Evolutionary conservation across 2,329 filamentous ascomycete genomes (phyloP).

Genomic region (Fusarium xyrophilum): DNA sequence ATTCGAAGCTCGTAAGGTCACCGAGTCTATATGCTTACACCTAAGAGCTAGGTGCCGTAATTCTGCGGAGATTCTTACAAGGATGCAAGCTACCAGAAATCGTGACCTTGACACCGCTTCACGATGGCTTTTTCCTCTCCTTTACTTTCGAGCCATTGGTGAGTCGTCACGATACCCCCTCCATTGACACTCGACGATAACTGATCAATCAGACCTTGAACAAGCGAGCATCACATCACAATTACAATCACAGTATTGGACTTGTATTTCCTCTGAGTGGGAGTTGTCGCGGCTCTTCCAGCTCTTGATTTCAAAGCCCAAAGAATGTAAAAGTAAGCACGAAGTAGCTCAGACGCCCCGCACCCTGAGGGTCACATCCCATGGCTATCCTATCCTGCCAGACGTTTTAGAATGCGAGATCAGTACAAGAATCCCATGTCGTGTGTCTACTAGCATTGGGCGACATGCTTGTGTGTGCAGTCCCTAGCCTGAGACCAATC

Average conservation of each 20-base stretch:
- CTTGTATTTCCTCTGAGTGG: background rate
- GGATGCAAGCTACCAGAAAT: background rate
- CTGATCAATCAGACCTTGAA: conserved; percentile 4
- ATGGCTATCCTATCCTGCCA: conserved; percentile 16
- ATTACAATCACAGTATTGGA: background rate
- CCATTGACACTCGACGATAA: conserved; percentile 10
- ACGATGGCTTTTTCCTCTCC: background rate
- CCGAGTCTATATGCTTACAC: conserved; percentile 12
- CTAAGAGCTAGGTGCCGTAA: background rate
- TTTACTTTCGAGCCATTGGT: conserved; percentile 1
- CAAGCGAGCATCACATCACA: background rate
- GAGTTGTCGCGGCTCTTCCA: conserved; percentile 15
- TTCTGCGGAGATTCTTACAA: conserved; percentile 16
- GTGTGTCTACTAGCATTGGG: background rate
- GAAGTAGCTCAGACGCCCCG: conserved; percentile 18
- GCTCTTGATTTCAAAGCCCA: background rate
- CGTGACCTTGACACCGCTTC: conserved; percentile 1
- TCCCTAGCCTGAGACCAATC: background rate
- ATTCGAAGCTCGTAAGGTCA: background rate
- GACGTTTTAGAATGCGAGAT: conserved; percentile 13
- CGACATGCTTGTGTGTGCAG: background rate
- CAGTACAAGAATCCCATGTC: conserved; percentile 15
- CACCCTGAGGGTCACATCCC: conserved; percentile 21
- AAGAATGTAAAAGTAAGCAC: conserved; percentile 32
- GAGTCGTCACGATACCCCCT: conserved; percentile 17